Conservation (phyloP, 352 stramenopile genomes). For the Globisporangium alternatum region DNA sequence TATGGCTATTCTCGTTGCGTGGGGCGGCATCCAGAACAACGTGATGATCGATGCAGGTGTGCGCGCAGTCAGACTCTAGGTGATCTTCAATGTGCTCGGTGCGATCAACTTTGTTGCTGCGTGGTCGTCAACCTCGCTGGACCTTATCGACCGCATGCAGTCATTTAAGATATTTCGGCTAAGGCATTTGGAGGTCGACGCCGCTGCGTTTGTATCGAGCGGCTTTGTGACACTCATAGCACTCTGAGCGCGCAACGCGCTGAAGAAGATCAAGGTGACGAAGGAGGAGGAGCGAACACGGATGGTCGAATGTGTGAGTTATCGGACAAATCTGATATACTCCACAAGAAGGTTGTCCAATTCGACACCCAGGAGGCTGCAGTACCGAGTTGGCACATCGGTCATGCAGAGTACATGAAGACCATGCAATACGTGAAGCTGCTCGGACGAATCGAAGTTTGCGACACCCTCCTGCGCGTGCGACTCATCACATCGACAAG, state of each 20-base stretch:
- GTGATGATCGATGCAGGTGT: constrained; percentile 10
- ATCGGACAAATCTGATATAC: constrained; percentile 7
- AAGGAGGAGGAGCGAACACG: background rate
- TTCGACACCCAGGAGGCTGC: background rate
- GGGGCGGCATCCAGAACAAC: constrained; percentile 3
- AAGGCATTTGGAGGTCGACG: too few relatives aligned
- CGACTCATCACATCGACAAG: background rate
- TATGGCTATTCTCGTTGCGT: constrained; percentile 1
- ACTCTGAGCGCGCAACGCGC: background rate
- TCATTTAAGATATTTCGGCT: too few relatives aligned
- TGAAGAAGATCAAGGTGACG: background rate
- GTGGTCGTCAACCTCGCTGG: background rate
- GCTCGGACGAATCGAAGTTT: background rate
- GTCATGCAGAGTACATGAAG: background rate
- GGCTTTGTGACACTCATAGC: background rate
- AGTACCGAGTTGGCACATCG: background rate
- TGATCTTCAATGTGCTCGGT: constrained; percentile 2
- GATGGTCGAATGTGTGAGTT: constrained; percentile 8
- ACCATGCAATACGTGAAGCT: constrained; percentile 3
- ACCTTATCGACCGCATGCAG: background rate
- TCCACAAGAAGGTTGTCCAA: background rate
- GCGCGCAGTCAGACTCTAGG: constrained; percentile 2
- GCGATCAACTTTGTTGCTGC: background rate
- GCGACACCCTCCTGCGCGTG: background rate
- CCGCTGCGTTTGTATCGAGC: background rate